Evolutionary conservation across 2,329 filamentous ascomycete species (phyloP), one percentile per base, ranked within the genome.

Genomic region (Microascus cirrosus): DNA sequence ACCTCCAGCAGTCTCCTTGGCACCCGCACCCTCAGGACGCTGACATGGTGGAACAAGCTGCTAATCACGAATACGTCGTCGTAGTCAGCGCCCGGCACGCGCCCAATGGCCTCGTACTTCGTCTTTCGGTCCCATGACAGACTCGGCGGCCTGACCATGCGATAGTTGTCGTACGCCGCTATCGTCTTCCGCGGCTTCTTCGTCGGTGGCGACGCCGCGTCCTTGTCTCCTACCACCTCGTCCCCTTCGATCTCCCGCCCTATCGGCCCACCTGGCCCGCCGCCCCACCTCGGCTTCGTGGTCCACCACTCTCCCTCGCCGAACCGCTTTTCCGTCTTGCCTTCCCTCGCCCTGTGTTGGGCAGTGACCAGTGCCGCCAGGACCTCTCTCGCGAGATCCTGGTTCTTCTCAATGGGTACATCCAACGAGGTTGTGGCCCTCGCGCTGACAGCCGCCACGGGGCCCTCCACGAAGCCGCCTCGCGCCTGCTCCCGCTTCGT

Each of bases 51-150:
- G 65, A 84, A 84, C 34, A 86, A 67, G 4, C 75, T 77, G 67
- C 80, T 84, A 48, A 86, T 66, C 48, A 86, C 72, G 61, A 84
- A 86, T 1, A 86, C 71, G 62, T 86, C 83, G 62, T 86, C 83
- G 63, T 78, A 79, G 36, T 72, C 72, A 12, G 57, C 34, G 2
- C 76, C 77, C 1, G 63, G 63, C 12, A 68, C 66, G 61, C 76
- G 78, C 5, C 83, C 83, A 59, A 86, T 80, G 24, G 81, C 74
- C 60, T 74, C 68, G 65, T 85, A 86, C 36, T 74, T 73, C 34
- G 78, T 76, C 69, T 83, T 84, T 59, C 73, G 74, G 64, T 86
- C 83, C 83, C 83, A 86, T 24, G 75, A 78, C 7, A 75, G 70
- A 11, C 78, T 69, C 0, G 83, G 83, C 10, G 78, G 79, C 1